These are phyloP conservation scores for Evansstolkia leycettana DNA, from an alignment of 495 filamentous ascomycete genomes.

Conservation along the genomic window DNA sequence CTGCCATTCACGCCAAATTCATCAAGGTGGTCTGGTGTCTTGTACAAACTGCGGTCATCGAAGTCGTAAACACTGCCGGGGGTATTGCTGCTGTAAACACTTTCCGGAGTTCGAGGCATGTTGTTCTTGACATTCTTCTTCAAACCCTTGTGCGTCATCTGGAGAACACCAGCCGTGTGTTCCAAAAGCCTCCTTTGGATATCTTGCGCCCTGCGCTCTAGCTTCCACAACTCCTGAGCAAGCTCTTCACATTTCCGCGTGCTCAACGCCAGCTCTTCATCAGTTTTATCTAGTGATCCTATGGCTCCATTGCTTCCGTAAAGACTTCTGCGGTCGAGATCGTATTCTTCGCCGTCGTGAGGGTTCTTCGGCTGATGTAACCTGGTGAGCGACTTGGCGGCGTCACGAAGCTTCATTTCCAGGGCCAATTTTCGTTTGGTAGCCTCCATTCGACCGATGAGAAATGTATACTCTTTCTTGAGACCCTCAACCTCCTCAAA, in stretches of 20 bases:
- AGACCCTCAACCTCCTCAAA: slow-evolving; percentile 81
- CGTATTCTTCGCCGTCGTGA: slow-evolving; percentile 21
- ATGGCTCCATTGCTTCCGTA: slow-evolving; percentile 27
- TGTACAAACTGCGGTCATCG: slow-evolving; percentile 72
- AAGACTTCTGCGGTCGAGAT: slow-evolving; percentile 35
- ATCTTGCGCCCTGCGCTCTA: slow-evolving; percentile 61
- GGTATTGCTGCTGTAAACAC: slow-evolving; percentile 42
- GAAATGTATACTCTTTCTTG: slow-evolving; percentile 66
- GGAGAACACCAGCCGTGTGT: slow-evolving; percentile 84
- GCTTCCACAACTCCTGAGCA: slow-evolving; percentile 60
- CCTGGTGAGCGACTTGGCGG: slow-evolving; percentile 70
- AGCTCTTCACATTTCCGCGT: slow-evolving; percentile 78
- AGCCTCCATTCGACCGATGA: slow-evolving; percentile 65
- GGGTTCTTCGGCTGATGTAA: slow-evolving; percentile 50
- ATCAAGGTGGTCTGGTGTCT: slow-evolving; percentile 54
- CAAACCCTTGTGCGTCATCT: slow-evolving; percentile 66
- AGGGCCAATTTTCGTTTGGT: slow-evolving; percentile 73
- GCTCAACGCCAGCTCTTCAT: slow-evolving; percentile 62
- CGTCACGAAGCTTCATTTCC: slow-evolving; percentile 88
- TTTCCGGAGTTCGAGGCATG: slow-evolving; percentile 56
- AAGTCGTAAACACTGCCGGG: slow-evolving; percentile 44
- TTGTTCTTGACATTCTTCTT: slow-evolving; percentile 32
- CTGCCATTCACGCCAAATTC: slow-evolving; percentile 28
- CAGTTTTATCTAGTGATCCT: slow-evolving; percentile 39
- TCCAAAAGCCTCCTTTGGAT: slow-evolving; percentile 64